Evolutionary conservation across 2,329 filamentous ascomycete species (phyloP).

Genomic region (Balansia obtecta): DNA sequence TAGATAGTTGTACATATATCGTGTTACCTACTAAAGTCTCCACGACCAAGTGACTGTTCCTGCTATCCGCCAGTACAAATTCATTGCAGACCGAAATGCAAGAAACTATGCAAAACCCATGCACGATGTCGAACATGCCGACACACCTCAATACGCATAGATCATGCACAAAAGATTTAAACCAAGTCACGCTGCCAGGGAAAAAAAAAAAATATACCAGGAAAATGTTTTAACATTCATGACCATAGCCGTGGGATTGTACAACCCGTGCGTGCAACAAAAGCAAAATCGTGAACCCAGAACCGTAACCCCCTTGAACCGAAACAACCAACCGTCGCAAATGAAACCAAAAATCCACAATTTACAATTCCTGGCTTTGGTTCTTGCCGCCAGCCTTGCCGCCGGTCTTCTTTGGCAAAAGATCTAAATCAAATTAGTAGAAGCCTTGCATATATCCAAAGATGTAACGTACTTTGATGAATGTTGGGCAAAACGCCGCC

Average conservation of each 20-base stretch:
- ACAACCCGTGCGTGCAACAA: constrained; percentile 48
- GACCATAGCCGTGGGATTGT: constrained; percentile 57
- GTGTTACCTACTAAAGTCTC: neutral
- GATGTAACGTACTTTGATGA: constrained; percentile 67
- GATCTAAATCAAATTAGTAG: constrained; percentile 52
- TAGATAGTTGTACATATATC: neutral
- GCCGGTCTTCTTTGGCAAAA: constrained; percentile 97
- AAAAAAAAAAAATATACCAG: neutral
- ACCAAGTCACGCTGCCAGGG: neutral
- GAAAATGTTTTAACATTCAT: constrained; percentile 31
- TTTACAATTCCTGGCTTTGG: constrained; percentile 88
- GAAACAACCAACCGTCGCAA: constrained; percentile 44
- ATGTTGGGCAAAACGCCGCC: constrained; percentile 96
- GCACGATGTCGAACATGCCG: neutral
- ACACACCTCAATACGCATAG: neutral
- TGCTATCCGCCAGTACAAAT: neutral
- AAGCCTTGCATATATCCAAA: neutral
- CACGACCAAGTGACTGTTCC: too few species aligned
- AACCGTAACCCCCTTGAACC: constrained; percentile 69
- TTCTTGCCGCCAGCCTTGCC: constrained; percentile 70
- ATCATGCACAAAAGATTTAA: neutral
- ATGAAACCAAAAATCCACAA: constrained; percentile 26
- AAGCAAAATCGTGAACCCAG: constrained; percentile 53
- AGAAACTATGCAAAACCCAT: neutral
- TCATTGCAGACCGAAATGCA: neutral